A percentile compares a stretch with the other conserved stretches of the same genome.
These are phyloP conservation scores for Solanum lignicaule DNA, from an alignment of 257 asterid genomes.

Conservation along the genomic window DNA sequence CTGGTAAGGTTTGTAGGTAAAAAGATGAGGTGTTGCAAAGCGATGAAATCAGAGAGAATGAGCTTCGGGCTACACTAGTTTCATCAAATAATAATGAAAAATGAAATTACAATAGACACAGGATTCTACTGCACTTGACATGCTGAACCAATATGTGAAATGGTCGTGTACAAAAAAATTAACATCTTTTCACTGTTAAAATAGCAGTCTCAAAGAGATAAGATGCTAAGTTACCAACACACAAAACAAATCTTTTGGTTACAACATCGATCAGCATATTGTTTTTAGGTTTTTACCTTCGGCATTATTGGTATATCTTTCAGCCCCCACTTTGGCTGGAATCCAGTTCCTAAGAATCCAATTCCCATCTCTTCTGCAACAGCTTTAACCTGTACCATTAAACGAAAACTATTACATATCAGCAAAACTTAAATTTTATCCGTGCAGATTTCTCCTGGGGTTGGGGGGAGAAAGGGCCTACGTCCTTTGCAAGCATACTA, in stretches of 20 bases:
- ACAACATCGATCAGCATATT: background rate
- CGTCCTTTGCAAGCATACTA: background rate
- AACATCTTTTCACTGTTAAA: background rate
- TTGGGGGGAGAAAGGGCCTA: background rate
- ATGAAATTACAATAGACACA: background rate
- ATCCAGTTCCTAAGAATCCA: conserved; percentile 88
- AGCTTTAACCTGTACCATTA: conserved; percentile 73
- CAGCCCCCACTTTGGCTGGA: conserved; percentile 88
- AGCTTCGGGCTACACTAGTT: background rate
- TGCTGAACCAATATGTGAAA: background rate
- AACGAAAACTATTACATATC: background rate
- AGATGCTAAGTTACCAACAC: background rate
- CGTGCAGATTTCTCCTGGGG: background rate
- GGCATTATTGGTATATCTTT: conserved; percentile 97
- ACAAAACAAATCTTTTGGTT: background rate
- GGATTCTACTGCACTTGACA: background rate
- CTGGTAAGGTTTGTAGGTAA: background rate
- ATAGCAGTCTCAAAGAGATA: background rate
- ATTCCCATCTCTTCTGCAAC: conserved; percentile 98
- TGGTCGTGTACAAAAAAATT: background rate
- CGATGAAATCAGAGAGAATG: background rate
- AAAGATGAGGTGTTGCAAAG: background rate
- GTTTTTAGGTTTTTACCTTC: conserved; percentile 40
- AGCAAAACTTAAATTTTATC: background rate
- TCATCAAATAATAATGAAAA: background rate